Percentiles rank a stretch among this genome's conserved stretches.
These are phyloP conservation scores for Fusarium verrucosum DNA, from an alignment of 2,329 filamentous ascomycete species.

Conservation along the genomic window DNA sequence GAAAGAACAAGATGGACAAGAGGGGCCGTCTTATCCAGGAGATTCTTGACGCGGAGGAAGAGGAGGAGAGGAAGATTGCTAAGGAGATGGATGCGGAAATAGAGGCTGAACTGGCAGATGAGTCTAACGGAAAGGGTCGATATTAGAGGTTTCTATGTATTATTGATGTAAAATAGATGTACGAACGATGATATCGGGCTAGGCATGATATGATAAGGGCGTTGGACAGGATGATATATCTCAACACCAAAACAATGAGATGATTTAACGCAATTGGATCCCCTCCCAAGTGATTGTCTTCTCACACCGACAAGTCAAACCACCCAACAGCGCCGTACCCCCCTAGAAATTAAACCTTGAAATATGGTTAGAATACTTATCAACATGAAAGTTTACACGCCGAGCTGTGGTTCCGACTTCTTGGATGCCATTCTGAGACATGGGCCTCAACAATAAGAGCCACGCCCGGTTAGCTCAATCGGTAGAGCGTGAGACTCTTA, in stretches of 20 bases:
- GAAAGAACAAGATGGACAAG: conserved; percentile 54
- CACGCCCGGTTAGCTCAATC: conserved; percentile 51
- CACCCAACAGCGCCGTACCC: conserved; percentile 39
- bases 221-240: conserved; percentile 36
- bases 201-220: conserved; percentile 17
- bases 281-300: conserved; percentile 37
- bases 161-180: conserved; percentile 34
- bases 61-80: conserved; percentile 46
- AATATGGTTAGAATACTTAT: background rate
- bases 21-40: conserved; percentile 54
- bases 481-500: conserved; percentile 76
- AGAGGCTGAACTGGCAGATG: conserved; percentile 41
- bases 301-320: conserved; percentile 48
- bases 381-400: accelerated
- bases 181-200: conserved; percentile 24
- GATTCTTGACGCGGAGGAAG: conserved; percentile 49
- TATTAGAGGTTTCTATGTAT: conserved; percentile 16
- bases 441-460: conserved; percentile 9
- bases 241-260: conserved; percentile 28
- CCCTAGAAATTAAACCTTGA: background rate
- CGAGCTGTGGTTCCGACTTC: accelerated
- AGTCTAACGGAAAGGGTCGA: conserved; percentile 23
- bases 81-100: conserved; percentile 48
- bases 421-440: accelerated
- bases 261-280: background rate